phyloP scores from a whole-genome alignment of 768 basidiomycete genomes.

The Rhizopogon vulgaris region DNA sequence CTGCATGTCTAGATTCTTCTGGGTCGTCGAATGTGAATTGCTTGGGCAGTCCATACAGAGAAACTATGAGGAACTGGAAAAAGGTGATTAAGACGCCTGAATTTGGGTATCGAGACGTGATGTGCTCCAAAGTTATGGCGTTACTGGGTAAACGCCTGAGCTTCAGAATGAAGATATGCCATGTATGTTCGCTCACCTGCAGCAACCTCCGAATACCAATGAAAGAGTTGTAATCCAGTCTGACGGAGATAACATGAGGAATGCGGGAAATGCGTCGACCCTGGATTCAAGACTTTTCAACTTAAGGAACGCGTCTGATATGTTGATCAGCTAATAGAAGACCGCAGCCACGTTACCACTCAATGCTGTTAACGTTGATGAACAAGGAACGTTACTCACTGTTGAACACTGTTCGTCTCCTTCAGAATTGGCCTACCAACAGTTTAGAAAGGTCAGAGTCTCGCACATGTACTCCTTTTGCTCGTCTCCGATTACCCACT shows the following conservation, averaged over 20 bases:
- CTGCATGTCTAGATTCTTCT: conserved; percentile 26
- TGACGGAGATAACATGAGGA: conserved; percentile 13
- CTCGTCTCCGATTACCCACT: no score
- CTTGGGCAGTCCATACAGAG: conserved; percentile 63
- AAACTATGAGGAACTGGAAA: conserved; percentile 75
- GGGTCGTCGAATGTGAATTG: conserved; percentile 36
- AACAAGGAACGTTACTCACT: no score
- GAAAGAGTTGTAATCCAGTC: conserved; percentile 62
- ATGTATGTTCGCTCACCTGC: conserved; percentile 41
- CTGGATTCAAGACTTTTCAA: no score
- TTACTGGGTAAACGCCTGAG: conserved; percentile 42
- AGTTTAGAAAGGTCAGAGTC: no score
- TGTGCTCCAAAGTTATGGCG: conserved; percentile 69
- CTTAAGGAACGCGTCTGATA: not conserved
- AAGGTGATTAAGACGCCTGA: conserved; percentile 83
- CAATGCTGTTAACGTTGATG: no score
- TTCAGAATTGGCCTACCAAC: no score
- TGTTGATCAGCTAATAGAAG: not conserved
- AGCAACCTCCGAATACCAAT: conserved; percentile 88
- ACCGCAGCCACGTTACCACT: not conserved
- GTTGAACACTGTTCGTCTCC: no score
- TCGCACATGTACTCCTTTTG: no score
- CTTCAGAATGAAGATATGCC: conserved; percentile 1
- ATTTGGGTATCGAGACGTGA: conserved; percentile 62
- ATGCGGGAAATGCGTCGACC: not conserved